A percentile compares a stretch with the other conserved stretches of the same genome.
These are phyloP conservation scores for Funneliformis mosseae DNA, from an alignment of 192 early-diverging fungal species.

Conservation along the genomic window DNA sequence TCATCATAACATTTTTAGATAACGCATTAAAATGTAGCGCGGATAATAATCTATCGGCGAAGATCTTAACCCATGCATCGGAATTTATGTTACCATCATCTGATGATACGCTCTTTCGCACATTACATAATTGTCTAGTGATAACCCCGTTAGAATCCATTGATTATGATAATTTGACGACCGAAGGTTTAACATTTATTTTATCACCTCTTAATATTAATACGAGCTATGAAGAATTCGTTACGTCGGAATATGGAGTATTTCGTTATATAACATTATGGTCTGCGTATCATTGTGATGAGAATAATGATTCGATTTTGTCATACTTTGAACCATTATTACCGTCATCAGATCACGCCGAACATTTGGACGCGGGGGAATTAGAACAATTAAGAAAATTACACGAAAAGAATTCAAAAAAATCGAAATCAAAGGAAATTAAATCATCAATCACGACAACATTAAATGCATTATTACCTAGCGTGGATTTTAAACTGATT, in stretches of 20 bases:
- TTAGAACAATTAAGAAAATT: conserved; percentile 1
- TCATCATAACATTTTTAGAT: conserved; percentile 8
- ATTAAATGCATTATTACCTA: background rate
- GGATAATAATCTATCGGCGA: conserved; percentile 9
- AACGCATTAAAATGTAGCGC: conserved; percentile 20
- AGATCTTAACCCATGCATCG: conserved; percentile 7
- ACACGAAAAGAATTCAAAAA: background rate
- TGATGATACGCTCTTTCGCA: conserved; percentile 4
- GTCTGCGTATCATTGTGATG: background rate
- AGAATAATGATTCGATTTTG: background rate
- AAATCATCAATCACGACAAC: background rate
- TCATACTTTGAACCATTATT: conserved; percentile 1
- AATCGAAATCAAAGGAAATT: background rate
- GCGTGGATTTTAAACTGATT: conserved; percentile 12
- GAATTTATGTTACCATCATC: conserved; percentile 9
- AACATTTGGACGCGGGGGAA: background rate
- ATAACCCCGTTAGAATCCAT: background rate
- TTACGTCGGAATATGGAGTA: conserved; percentile 18
- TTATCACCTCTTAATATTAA: conserved; percentile 1
- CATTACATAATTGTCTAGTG: background rate
- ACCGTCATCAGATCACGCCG: background rate
- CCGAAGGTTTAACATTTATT: background rate
- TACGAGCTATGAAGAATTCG: background rate
- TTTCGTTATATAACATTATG: conserved; percentile 17
- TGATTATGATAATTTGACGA: background rate